Conservation (phyloP, 495 filamentous ascomycete genomes). For the Melanomma pulvis-pyrius region DNA sequence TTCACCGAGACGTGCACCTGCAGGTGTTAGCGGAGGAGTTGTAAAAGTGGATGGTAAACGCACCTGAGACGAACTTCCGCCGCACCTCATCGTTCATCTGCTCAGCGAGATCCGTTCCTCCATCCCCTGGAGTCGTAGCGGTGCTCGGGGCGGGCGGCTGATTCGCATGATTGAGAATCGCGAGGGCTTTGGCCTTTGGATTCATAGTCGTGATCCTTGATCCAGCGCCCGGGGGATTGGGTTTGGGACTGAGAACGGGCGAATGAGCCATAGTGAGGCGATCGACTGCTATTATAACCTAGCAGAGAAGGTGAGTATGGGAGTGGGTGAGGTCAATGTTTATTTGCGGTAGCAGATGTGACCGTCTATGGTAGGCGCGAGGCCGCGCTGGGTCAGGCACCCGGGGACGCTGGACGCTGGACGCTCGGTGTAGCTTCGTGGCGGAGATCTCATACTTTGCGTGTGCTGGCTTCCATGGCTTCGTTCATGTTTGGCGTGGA, state of each 20-base stretch:
- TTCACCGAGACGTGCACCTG: constrained; percentile 88
- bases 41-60: constrained; percentile 9
- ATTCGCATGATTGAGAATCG: constrained; percentile 43
- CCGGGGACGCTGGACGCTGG: background rate
- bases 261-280: constrained; percentile 20
- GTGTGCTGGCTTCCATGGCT: background rate
- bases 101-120: constrained; percentile 68
- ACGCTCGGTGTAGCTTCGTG: background rate
- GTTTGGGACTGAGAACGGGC: constrained; percentile 40
- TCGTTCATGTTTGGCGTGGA: background rate
- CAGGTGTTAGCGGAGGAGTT: background rate
- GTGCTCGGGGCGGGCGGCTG: constrained; percentile 15
- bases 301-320: background rate
- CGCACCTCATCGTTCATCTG: constrained; percentile 87
- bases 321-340: background rate
- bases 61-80: constrained; percentile 86
- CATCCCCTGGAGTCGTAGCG: constrained; percentile 36
- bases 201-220: constrained; percentile 44
- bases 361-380: background rate
- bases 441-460: background rate
- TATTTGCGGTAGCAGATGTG: background rate
- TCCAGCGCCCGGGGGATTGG: constrained; percentile 50
- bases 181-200: constrained; percentile 44
- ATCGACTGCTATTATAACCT: background rate
- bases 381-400: background rate